Base-by-base conservation (phyloP, 2,329 filamentous ascomycete genomes). In the Davidsoniella australis region DNA sequence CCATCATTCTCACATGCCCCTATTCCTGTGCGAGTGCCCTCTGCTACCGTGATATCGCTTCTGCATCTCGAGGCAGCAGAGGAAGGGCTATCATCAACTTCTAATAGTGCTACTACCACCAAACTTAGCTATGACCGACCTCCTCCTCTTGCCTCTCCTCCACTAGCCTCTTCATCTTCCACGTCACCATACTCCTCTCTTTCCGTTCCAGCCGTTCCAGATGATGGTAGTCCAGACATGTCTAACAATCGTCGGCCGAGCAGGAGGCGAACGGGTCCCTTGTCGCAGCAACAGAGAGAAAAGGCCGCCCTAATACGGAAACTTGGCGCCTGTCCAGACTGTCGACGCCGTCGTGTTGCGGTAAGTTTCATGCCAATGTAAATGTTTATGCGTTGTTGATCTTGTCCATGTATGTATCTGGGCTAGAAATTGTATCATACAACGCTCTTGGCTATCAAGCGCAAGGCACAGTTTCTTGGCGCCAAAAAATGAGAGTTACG, bases 301-400 rank as follows among this genome's bases (percentile, higher is more conserved):
- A 72, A 72, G 59, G 74, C 74, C 43, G 73, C 73, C 42, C 59
- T 78, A 51, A 77, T 78, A 54, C 64, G 74, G 56, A 77, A 76
- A 59, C 63, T 77, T 48, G 73, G 74, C 51, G 74, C 74, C 44
- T 78, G 74, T 57, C 57, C 60, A 33, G 72, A 76, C 56, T 78
- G 74, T 55, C 67, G 72, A 41, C 66, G 71, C 50, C 66, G 73
- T 55, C 66, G 73, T 59, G 73, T 77, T 61, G 73, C 73, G 60
- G 73, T 76, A 66, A 72, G 72, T 70, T 41, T 45, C 33, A 37
- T 7, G 7, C 29, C 29, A 33, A 12, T 33, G 9, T 18, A 38
- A 3, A 45, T 33, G 17, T 45, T 33, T 24, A 10, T 12, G n/a
- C 14, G 26, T 5, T 33, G 12, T 17, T 16, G 5, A 16, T 44